These are phyloP conservation scores for Exophiala mesophila DNA, from an alignment of 2,329 filamentous ascomycete genomes.

Conservation along the genomic window DNA sequence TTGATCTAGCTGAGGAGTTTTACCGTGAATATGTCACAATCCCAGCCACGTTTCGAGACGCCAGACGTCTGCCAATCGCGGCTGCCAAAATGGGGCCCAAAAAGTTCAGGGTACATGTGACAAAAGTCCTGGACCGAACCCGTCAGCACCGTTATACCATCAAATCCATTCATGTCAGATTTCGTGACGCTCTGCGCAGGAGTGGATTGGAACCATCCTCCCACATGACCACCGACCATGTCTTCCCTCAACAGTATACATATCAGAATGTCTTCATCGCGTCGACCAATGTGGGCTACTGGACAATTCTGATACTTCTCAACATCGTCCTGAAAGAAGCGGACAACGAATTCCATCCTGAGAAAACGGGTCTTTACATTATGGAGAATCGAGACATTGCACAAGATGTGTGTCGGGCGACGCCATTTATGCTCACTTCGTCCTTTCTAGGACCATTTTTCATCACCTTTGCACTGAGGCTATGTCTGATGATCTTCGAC, in stretches of 20 bases:
- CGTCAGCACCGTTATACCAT: constrained; percentile 17
- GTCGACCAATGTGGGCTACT: constrained; percentile 21
- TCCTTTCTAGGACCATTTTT: constrained; percentile 27
- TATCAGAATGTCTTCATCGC: constrained; percentile 25
- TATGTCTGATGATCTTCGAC: constrained; percentile 23
- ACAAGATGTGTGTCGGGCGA: constrained; percentile 22
- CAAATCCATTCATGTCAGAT: constrained; percentile 21
- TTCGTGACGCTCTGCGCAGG: constrained; percentile 16
- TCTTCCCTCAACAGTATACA: constrained; percentile 23
- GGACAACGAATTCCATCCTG: constrained; percentile 15
- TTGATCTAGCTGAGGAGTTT: constrained; percentile 24
- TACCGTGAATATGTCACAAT: constrained; percentile 21
- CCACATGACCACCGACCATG: constrained; percentile 15
- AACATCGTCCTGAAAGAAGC: constrained; percentile 21
- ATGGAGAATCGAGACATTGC: constrained; percentile 24
- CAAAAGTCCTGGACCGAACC: constrained; percentile 7
- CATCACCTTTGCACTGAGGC: constrained; percentile 24
- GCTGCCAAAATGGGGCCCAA: constrained; percentile 4
- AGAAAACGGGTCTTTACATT: constrained; percentile 17
- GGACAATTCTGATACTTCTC: constrained; percentile 24
- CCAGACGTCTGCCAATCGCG: constrained; percentile 1
- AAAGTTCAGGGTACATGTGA: constrained; percentile 3
- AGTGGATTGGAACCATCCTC: constrained; percentile 11
- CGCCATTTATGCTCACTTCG: constrained; percentile 24
- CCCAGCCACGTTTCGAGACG: constrained; percentile 14